Base-by-base conservation (phyloP, 2,329 filamentous ascomycete species). In the Chrysoporthe austroafricana region DNA sequence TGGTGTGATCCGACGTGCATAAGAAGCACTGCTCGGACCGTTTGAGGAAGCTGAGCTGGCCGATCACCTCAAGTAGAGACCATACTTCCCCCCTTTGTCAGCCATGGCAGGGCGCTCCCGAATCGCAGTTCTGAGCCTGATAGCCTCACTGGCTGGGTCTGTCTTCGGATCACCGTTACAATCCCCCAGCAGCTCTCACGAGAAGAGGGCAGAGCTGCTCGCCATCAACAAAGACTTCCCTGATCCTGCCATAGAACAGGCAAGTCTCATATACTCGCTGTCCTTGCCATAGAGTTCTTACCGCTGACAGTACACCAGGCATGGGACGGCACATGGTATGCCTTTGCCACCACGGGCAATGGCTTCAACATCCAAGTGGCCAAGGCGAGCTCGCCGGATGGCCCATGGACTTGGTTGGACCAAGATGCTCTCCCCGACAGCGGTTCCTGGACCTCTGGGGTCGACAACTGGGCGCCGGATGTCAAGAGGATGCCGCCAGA, bases 401-500 rank as follows among this genome's bases (percentile, higher is more conserved):
- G 79, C 3, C 82, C 83, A 74, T 85, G 80, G 74, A 75, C 82
- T 14, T 78, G 83, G 32, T 78, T 83, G 54, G 77, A 83, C 67
- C 75, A 80, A 21, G 86, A 90, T 70, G 83, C 84, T 2, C 78
- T 90, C 14, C 85, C 86, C 0, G 77, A 78, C 7, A 70, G 84
- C 8, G 82, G 82, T 1, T 72, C 77, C 7, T 90, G 88, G 88
- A 84, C 84, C 36, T 83, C 80, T 6, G 82, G 82, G 2, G 74
- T 75, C 7, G 82, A 86, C 66, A 85, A 84, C 43, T 90, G 87
- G 87, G 88, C 88, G 0, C 88, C 88, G 11, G 87, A 89, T 73
- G 85, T 90, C 11, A 79, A 83, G 18, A 76, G 77, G 63, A 76
- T 88, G 50, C 78, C 71, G 43, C 75, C 80, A 64, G 84, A 83